Evolutionary conservation across 805 yeast genomes (phyloP), one percentile per base, ranked within the genome.

Genomic region (Diddensiella santjacobensis): DNA sequence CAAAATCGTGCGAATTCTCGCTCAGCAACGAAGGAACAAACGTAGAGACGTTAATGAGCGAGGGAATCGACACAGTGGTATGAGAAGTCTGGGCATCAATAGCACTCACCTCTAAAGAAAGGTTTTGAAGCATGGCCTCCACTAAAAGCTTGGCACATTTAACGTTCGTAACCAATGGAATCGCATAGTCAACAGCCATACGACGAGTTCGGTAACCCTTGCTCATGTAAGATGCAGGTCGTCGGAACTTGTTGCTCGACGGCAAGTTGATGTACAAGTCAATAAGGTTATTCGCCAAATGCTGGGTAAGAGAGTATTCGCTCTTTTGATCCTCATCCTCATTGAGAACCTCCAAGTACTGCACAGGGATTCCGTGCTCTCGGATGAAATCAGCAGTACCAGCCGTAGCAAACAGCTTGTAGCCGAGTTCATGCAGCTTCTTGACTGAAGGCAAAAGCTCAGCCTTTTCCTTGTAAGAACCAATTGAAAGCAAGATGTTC

Each of bases 181-280:
- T 89, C 45, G 97, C 90, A 68, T 87, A 95, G 71, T 93, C 99
- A 57, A 93, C 97, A 58, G 99, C 99, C 98, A 93, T 87, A 77
- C 99, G 93, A 78, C 99, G 95, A 40, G 98, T 87, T 70, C 80
- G 83, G 78, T 93, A 93, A 68, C 99, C 99, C 73, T 87, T 89
- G 23, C 96, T 87, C 77, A 93, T 88, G 72, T 93, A 93, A 53
- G 91, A 85, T 48, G 99, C 97, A 53, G 99, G 99, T 71, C 99
- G 87, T 69, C 99, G 86, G 82, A 87, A 93, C 67, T 96, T 79
- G 78, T 93, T 93, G 42, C 96, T 76, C 53, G 98, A 90, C 53
- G 99, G 99, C 74, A 93, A 75, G 74, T 93, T 93, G 72, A 93
- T 84, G 78, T 93, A 93, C 65, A 93, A 73, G 66, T 93, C 99